A percentile compares a stretch with the other conserved stretches of the same genome.
Evolutionary conservation across 2,329 filamentous ascomycete species (phyloP).

Genomic region (Fonsecaea multimorphosa): DNA sequence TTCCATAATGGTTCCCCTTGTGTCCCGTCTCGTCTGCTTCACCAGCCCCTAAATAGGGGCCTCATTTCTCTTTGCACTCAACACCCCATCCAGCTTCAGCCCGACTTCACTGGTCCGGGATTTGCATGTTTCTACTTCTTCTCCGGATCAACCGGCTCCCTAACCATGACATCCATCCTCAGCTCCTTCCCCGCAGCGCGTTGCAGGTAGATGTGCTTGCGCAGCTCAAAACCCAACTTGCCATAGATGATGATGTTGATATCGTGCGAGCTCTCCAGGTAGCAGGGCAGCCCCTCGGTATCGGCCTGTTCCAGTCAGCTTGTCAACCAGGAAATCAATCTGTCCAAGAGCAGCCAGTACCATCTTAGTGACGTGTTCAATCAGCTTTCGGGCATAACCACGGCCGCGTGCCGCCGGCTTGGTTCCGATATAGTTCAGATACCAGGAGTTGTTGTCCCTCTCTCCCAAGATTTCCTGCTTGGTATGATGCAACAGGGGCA

Average conservation of each 20-base stretch:
- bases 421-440: slow-evolving; percentile 83
- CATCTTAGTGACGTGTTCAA: slow-evolving; percentile 70
- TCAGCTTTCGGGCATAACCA: slow-evolving; percentile 73
- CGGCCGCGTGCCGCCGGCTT: slow-evolving; percentile 72
- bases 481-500: slow-evolving; percentile 74
- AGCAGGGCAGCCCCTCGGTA: slow-evolving; percentile 69
- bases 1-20: not conserved
- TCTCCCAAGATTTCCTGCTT: slow-evolving; percentile 72
- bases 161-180: slow-evolving; percentile 78
- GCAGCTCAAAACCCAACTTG: slow-evolving; percentile 74
- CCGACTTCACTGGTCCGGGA: slow-evolving; percentile 5
- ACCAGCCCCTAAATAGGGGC: not conserved
- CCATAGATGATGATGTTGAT: slow-evolving; percentile 74
- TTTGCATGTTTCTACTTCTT: slow-evolving; percentile 10
- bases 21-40: not conserved
- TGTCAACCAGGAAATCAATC: slow-evolving; percentile 14
- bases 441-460: slow-evolving; percentile 73
- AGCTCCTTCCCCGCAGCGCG: slow-evolving; percentile 58
- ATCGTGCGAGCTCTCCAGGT: slow-evolving; percentile 76
- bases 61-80: not conserved
- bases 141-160: slow-evolving; percentile 61
- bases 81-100: not conserved
- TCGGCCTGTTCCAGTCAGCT: slow-evolving; percentile 62
- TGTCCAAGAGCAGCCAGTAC: slow-evolving; percentile 50
- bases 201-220: slow-evolving; percentile 67